These are phyloP conservation scores for Suillus subalutaceus DNA, from an alignment of 768 basidiomycete genomes.

Conservation along the genomic window DNA sequence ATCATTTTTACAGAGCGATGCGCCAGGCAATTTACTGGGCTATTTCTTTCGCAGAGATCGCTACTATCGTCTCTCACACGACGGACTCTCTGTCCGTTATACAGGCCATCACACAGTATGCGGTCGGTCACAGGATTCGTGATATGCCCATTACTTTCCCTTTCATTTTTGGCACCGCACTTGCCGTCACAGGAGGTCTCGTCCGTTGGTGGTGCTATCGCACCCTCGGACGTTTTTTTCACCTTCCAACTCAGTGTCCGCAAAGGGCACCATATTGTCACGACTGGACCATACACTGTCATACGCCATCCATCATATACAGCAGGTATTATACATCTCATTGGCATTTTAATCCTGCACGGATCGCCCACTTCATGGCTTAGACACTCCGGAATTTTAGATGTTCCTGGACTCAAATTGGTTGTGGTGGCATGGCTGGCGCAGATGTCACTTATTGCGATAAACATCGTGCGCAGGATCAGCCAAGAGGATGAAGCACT, in stretches of 20 bases:
- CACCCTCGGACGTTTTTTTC: conserved; percentile 41
- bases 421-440: background rate
- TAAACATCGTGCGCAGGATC: background rate
- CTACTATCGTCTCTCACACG: background rate
- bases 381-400: background rate
- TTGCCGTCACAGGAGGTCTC: conserved; percentile 25
- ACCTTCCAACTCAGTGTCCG: conserved; percentile 48
- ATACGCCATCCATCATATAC: conserved; percentile 49
- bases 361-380: conserved; percentile 15
- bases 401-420: background rate
- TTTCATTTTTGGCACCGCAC: conserved; percentile 26
- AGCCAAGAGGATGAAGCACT: background rate
- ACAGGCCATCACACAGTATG: background rate
- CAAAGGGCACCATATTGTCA: conserved; percentile 43
- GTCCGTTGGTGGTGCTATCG: conserved; percentile 32
- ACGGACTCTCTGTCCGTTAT: background rate
- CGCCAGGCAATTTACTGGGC: conserved; percentile 2
- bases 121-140: background rate
- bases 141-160: conserved; percentile 3
- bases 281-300: conserved; percentile 44
- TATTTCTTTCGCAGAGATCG: conserved; percentile 3
- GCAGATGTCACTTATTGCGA: background rate
- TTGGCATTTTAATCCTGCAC: conserved; percentile 8
- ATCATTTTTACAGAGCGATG: background rate
- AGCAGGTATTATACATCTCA: conserved; percentile 22